Conservation (phyloP, 768 basidiomycete species). For the Boletus subcaerulescens region DNA sequence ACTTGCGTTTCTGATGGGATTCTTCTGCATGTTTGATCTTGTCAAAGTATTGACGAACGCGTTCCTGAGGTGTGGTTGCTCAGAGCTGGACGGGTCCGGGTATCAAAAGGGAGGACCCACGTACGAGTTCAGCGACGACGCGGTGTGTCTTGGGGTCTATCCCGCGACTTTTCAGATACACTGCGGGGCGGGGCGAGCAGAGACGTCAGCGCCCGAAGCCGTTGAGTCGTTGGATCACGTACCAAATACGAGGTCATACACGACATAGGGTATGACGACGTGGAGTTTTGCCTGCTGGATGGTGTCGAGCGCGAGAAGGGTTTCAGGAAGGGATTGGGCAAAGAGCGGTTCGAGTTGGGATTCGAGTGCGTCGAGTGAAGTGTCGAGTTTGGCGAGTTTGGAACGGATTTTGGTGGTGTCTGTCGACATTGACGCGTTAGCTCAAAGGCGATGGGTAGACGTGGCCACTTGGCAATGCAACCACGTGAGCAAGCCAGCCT, state of each 20-base stretch:
- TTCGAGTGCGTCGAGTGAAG: constrained; percentile 70
- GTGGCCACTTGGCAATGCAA: background rate
- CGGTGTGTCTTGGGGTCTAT: constrained; percentile 78
- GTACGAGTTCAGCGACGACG: constrained; percentile 57
- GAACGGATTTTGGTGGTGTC: constrained; percentile 36
- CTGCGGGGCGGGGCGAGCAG: constrained; percentile 34
- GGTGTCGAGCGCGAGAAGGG: constrained; percentile 58
- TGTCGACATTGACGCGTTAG: constrained; percentile 29
- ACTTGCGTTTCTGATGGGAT: constrained; percentile 45
- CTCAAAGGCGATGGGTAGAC: background rate
- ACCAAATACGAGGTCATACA: constrained; percentile 88
- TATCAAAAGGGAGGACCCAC: constrained; percentile 1
- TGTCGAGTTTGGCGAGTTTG: constrained; percentile 46
- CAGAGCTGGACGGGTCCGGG: background rate
- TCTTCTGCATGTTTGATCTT: constrained; percentile 78
- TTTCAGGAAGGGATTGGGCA: constrained; percentile 64
- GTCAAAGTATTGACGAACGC: constrained; percentile 76
- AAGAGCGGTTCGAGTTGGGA: constrained; percentile 63
- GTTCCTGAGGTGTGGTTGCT: constrained; percentile 44
- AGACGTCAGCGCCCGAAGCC: background rate
- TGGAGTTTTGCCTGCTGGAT: constrained; percentile 83
- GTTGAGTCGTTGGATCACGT: background rate
- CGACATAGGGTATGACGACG: constrained; percentile 73
- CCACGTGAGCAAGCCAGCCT: constrained; percentile 10
- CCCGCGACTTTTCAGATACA: constrained; percentile 78